Evolutionary conservation across 2,329 filamentous ascomycete genomes (phyloP).

Genomic region (Cladosporium phlei): DNA sequence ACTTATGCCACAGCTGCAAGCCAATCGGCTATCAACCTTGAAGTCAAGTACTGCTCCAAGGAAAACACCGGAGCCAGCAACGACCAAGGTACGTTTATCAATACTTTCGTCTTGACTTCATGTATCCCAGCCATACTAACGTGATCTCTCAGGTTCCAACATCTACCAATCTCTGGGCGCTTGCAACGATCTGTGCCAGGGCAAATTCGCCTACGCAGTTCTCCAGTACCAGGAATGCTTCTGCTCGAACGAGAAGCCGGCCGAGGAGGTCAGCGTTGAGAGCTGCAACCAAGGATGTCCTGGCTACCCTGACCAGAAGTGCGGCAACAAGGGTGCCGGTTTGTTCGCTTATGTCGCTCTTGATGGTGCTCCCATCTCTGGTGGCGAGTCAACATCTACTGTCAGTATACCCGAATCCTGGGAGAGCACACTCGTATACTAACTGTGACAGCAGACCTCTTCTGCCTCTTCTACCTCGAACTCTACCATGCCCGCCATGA

Average conservation of each 20-base stretch:
- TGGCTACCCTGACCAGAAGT: conserved; percentile 62
- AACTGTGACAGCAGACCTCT: background rate
- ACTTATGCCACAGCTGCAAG: background rate
- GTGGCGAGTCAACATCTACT: conserved; percentile 21
- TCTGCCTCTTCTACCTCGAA: conserved; percentile 1
- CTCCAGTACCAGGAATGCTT: conserved; percentile 63
- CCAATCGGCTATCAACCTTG: conserved; percentile 1
- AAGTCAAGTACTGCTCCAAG: conserved; percentile 39
- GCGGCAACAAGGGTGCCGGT: conserved; percentile 52
- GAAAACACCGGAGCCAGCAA: conserved; percentile 38
- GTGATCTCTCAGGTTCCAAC: conserved; percentile 25
- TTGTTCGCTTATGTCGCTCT: conserved; percentile 64
- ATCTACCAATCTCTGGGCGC: conserved; percentile 63
- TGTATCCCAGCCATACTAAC: background rate
- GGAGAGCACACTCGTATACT: background rate
- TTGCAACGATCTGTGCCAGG: conserved; percentile 57
- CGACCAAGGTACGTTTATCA: conserved; percentile 32
- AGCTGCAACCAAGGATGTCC: conserved; percentile 60
- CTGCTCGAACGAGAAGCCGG: conserved; percentile 67
- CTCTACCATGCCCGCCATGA: background rate
- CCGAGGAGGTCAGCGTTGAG: conserved; percentile 30
- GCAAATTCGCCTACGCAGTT: conserved; percentile 61
- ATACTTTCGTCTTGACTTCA: conserved; percentile 28
- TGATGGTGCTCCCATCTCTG: conserved; percentile 48
- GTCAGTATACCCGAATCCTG: background rate